Base-by-base conservation (phyloP, 148 eudicot species). In the Heliamphora exappendiculata region DNA sequence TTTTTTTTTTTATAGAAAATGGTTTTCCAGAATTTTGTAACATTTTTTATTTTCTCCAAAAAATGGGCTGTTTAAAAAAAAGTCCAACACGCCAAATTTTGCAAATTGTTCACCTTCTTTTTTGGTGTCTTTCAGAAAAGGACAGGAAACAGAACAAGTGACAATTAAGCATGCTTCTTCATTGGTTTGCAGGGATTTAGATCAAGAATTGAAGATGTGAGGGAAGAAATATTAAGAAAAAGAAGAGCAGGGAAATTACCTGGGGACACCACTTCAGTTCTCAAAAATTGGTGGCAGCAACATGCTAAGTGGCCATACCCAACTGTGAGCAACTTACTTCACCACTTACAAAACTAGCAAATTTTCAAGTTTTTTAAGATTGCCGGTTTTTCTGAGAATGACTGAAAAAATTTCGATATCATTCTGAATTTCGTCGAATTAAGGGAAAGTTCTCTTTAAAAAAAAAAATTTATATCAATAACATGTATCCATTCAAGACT, bases 301-400 rank as follows among this genome's bases (percentile, higher is more conserved):
- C 99, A 96, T 70, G 86, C 99, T 1, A 96, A 96, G 81, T 96
- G 99, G 99, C 99, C 99, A 78, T 96, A 96, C 69, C 99, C 99
- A 60, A 96, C 99, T 75, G 99, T 96, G 79, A 84, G 96, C 22
- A 45, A 45, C 72, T 8, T 29, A 20, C 22, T 37, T 16, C 3
- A 34, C 31, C 28, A 29, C 5, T 5, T 17, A 57, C 26, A 50
- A 26, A 13, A 22, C 72, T 24, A 7, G 13, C 57, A 42, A 54
- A 13, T 76, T 54, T 9, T 70, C 34, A 19, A 7, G 39, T 45
- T 45, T 70, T 33, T n/a, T 11, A 39, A 64, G 36, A 20, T 64
- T 19, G 7, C 68, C 4, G 7, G 3, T 39, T 2, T 2, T 2
- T 3, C 7, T 39, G 42, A 39, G 20, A 53, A 24, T 1, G 24